phyloP scores from a whole-genome alignment of 352 stramenopile species.

The Labyrinthula sp. region DNA sequence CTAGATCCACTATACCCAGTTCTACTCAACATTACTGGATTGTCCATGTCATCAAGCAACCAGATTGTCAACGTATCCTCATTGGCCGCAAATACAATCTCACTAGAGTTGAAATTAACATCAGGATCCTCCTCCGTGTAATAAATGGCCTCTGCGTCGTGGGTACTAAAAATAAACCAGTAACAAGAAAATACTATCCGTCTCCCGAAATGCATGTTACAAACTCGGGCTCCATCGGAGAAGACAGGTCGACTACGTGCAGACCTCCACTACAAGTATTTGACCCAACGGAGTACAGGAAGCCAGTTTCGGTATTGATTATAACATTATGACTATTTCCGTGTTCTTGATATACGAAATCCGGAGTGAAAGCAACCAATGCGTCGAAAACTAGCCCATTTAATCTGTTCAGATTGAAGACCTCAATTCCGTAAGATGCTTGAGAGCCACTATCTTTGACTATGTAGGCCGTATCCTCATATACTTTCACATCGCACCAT shows the following conservation, averaged over 20 bases:
- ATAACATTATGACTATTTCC: constrained; percentile 31
- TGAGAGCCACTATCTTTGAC: constrained; percentile 28
- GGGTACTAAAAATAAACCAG: too few species aligned
- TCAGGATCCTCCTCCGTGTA: constrained; percentile 34
- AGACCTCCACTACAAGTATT: constrained; percentile 27
- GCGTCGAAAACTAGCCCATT: neutral
- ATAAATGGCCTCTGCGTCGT: constrained; percentile 33
- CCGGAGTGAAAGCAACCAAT: too few species aligned
- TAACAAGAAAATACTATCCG: too few species aligned
- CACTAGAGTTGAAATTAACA: neutral
- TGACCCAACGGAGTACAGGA: constrained; percentile 14
- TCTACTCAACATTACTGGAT: constrained; percentile 4
- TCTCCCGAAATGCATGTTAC: constrained; percentile 7
- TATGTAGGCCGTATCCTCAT: constrained; percentile 30
- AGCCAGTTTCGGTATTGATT: constrained; percentile 26
- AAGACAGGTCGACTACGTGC: constrained; percentile 26
- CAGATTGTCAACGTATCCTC: constrained; percentile 23
- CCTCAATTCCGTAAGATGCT: constrained; percentile 30
- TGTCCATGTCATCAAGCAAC: constrained; percentile 34
- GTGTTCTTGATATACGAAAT: constrained; percentile 1
- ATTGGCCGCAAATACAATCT: constrained; percentile 33
- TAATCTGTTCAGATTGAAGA: constrained; percentile 33
- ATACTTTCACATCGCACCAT: constrained; percentile 32
- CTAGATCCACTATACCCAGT: constrained; percentile 9
- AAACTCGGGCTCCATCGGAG: constrained; percentile 13